Evolutionary conservation across 225 moss, liverwort and hornwort species (phyloP).

Genomic region (Sphagnum tenellum): DNA sequence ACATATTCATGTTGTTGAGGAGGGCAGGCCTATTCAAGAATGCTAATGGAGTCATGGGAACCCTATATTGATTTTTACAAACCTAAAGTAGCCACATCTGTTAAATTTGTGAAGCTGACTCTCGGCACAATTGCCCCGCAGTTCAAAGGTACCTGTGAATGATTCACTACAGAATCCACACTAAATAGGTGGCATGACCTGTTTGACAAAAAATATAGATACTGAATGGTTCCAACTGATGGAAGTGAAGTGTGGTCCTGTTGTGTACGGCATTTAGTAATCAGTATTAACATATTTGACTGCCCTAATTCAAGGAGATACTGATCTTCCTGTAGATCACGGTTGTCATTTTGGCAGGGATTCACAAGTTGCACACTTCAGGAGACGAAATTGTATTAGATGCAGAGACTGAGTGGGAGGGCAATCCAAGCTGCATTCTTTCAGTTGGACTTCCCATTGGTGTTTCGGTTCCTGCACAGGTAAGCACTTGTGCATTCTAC

Average conservation of each 20-base stretch:
- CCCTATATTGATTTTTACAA: conserved; percentile 46
- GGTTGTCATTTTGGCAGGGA: conserved; percentile 32
- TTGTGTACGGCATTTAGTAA: too few species aligned
- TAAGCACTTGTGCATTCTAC: neutral
- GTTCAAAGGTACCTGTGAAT: conserved; percentile 22
- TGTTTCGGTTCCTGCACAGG: conserved; percentile 68
- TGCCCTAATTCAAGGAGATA: neutral
- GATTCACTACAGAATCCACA: too few species aligned
- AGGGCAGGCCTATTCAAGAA: conserved; percentile 28
- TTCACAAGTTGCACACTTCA: conserved; percentile 57
- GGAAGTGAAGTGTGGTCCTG: too few species aligned
- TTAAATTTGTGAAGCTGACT: conserved; percentile 39
- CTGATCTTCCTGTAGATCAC: neutral
- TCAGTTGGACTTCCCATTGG: conserved; percentile 72
- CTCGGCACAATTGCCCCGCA: conserved; percentile 50
- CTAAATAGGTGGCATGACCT: too few species aligned
- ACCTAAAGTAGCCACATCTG: conserved; percentile 28
- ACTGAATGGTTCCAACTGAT: too few species aligned
- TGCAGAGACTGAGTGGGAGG: conserved; percentile 75
- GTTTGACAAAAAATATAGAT: too few species aligned
- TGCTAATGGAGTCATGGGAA: conserved; percentile 46
- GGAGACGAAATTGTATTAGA: conserved; percentile 73
- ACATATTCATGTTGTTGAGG: neutral
- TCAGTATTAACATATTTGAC: neutral
- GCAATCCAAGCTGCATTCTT: conserved; percentile 82